Conservation (phyloP, 768 basidiomycete species). For the Filobasidium wieringae region DNA sequence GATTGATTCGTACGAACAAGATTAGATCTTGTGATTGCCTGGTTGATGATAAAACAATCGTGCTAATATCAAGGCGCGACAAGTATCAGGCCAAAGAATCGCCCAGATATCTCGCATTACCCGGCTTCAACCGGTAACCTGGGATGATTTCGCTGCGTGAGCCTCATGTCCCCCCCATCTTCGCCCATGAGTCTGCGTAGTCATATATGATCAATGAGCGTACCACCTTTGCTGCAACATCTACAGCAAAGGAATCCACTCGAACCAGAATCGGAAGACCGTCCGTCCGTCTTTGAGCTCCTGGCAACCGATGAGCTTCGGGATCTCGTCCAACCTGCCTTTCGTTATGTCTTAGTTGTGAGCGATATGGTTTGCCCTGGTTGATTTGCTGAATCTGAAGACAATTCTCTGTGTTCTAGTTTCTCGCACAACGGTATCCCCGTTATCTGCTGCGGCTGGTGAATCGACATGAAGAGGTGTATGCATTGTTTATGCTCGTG, state of each 20-base stretch:
- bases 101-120: no score
- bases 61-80: no score
- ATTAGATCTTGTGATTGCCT: no score
- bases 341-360: slow-evolving; percentile 87
- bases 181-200: no score
- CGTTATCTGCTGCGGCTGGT: slow-evolving; percentile 81
- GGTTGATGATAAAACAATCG: no score
- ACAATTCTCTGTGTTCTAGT: slow-evolving; percentile 43
- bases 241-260: neutral
- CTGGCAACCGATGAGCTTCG: slow-evolving; percentile 86
- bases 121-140: no score
- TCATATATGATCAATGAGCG: no score
- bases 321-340: slow-evolving; percentile 81
- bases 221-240: slow-evolving; percentile 1
- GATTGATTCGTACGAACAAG: no score
- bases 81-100: no score
- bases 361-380: slow-evolving; percentile 33
- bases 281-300: slow-evolving; percentile 62
- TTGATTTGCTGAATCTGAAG: neutral
- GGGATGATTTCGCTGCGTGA: no score
- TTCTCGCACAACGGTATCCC: slow-evolving; percentile 88
- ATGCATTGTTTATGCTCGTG: slow-evolving; percentile 72
- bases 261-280: slow-evolving; percentile 8
- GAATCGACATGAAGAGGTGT: slow-evolving; percentile 93
- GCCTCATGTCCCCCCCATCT: no score